Conservation (phyloP, 768 basidiomycete genomes). For the Sutorius australiensis region DNA sequence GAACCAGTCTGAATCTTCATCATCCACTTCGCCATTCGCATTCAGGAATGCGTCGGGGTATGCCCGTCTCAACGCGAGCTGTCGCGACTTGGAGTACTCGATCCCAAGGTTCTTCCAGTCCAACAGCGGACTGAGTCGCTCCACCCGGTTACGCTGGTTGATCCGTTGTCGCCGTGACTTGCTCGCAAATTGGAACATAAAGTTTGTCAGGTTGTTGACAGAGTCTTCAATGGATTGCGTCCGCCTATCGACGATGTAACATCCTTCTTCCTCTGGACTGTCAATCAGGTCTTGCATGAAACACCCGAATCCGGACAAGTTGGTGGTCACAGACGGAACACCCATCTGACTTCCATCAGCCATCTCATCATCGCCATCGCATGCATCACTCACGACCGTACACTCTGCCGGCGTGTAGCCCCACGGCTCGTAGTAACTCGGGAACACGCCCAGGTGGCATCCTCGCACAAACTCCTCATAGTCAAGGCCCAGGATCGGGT, state of each 20-base stretch:
- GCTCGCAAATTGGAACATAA: constrained; percentile 70
- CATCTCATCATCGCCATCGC: constrained; percentile 1
- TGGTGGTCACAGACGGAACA: constrained; percentile 95
- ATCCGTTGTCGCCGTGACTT: constrained; percentile 96
- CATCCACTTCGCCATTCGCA: constrained; percentile 46
- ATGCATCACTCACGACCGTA: constrained; percentile 72
- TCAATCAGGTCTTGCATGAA: constrained; percentile 99
- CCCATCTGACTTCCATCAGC: constrained; percentile 67
- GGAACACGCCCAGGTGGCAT: constrained; percentile 98
- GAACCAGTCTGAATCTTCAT: constrained; percentile 37
- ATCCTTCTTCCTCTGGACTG: constrained; percentile 88
- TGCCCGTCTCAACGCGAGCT: constrained; percentile 85
- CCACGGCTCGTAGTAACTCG: constrained; percentile 96
- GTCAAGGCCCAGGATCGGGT: constrained; percentile 94
- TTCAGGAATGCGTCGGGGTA: constrained; percentile 92
- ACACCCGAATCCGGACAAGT: constrained; percentile 95
- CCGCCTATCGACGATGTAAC: constrained; percentile 94
- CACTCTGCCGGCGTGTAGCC: constrained; percentile 98
- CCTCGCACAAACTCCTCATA: constrained; percentile 99
- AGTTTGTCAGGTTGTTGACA: constrained; percentile 73
- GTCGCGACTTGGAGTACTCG: constrained; percentile 94
- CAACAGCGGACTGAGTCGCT: constrained; percentile 85
- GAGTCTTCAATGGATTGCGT: constrained; percentile 88
- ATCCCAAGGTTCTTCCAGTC: constrained; percentile 99
- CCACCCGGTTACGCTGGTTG: constrained; percentile 97